These are phyloP conservation scores for Tephrocybe sp. DNA, from an alignment of 768 basidiomycete genomes.

Conservation along the genomic window DNA sequence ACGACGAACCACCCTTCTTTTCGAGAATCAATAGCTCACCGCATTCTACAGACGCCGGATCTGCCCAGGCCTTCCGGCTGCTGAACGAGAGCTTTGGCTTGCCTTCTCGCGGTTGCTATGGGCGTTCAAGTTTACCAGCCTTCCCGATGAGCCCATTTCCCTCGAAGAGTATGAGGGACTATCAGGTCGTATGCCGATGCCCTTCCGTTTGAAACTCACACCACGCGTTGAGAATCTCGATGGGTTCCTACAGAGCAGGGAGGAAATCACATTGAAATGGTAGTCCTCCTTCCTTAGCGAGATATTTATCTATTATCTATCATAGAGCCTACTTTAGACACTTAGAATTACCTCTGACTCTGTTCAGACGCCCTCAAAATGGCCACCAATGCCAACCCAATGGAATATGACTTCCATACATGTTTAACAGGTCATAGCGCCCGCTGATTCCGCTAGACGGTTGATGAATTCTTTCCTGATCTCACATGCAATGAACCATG, in stretches of 20 bases:
- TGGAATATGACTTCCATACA: too few relatives aligned
- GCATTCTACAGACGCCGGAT: constrained; percentile 29
- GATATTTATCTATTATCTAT: not conserved
- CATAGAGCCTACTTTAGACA: not conserved
- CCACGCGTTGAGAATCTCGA: constrained; percentile 28
- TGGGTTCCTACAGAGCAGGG: not conserved
- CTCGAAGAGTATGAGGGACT: constrained; percentile 44
- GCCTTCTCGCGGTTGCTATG: constrained; percentile 44
- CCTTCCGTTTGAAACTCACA: constrained; percentile 32
- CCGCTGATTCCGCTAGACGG: too few relatives aligned
- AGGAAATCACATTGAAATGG: constrained; percentile 4
- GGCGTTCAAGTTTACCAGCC: constrained; percentile 38
- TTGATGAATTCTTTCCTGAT: too few relatives aligned
- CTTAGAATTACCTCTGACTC: not conserved
- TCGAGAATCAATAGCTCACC: not conserved
- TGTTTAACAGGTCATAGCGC: too few relatives aligned
- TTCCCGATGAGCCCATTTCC: constrained; percentile 41
- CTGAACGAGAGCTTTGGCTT: constrained; percentile 43
- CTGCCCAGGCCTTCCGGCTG: constrained; percentile 43
- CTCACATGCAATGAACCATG: too few relatives aligned
- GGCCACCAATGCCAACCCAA: too few relatives aligned
- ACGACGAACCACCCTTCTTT: constrained; percentile 4
- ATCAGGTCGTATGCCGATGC: constrained; percentile 42
- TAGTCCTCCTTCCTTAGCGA: not conserved
- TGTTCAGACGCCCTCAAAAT: not conserved